Conservation (phyloP, 1,284 basidiomycete genomes). For the Rhodotorula sp. region DNA sequence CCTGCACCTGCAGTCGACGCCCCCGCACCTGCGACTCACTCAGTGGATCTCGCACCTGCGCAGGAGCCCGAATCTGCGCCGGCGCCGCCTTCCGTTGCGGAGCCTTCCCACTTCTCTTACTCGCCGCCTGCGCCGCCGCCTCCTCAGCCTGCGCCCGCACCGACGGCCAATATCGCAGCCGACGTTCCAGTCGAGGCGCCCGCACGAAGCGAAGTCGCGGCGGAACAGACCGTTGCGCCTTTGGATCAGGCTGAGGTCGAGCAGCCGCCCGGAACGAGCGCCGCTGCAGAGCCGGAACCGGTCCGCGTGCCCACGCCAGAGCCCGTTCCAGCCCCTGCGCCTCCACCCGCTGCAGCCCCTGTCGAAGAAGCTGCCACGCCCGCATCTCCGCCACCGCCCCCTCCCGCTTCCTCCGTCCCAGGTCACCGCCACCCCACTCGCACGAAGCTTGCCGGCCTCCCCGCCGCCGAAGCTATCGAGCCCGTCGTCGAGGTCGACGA, state of each 20-base stretch:
- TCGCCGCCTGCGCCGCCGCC: too few relatives aligned
- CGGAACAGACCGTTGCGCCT: neutral
- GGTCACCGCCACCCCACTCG: neutral
- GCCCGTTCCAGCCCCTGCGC: too few relatives aligned
- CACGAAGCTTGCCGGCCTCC: neutral
- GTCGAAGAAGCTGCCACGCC: neutral
- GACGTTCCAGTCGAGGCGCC: neutral
- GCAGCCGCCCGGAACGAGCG: too few relatives aligned
- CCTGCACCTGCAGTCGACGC: neutral
- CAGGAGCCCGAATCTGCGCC: neutral
- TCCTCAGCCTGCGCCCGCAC: neutral
- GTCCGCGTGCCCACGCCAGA: too few relatives aligned
- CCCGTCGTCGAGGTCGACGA: conserved; percentile 8
- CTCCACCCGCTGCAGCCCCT: too few relatives aligned
- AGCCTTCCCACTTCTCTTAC: too few relatives aligned
- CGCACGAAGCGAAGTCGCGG: neutral
- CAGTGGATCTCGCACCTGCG: neutral
- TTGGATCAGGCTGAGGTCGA: too few relatives aligned
- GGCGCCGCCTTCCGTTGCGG: too few relatives aligned
- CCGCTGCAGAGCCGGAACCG: too few relatives aligned
- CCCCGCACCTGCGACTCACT: neutral
- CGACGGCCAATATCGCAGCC: neutral
- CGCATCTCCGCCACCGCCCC: neutral
- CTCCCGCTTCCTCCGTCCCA: neutral
- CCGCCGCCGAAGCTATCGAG: neutral